These are phyloP conservation scores for Penicillium maclennaniae DNA, from an alignment of 495 filamentous ascomycete genomes.

Conservation along the genomic window DNA sequence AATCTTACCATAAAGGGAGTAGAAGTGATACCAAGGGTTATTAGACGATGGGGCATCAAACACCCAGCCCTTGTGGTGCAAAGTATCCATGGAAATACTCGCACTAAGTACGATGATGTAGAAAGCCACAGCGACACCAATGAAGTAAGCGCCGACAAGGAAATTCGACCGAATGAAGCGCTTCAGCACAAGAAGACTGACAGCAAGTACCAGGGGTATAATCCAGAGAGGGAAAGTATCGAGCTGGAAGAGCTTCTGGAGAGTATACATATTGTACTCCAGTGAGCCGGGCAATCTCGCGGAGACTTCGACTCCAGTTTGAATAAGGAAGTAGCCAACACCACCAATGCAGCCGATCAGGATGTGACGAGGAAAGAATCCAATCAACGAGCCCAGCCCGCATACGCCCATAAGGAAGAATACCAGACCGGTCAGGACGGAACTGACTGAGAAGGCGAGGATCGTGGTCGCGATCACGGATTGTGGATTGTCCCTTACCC, in stretches of 20 bases:
- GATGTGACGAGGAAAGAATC: conserved; percentile 94
- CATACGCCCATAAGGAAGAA: conserved; percentile 88
- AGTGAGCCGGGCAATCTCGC: conserved; percentile 81
- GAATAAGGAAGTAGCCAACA: conserved; percentile 92
- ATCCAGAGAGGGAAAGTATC: conserved; percentile 81
- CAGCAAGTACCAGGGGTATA: conserved; percentile 70
- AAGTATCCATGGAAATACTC: conserved; percentile 53
- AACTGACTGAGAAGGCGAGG: conserved; percentile 83
- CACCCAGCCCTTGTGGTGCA: conserved; percentile 78
- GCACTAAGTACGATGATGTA: conserved; percentile 72
- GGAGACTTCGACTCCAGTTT: conserved; percentile 92
- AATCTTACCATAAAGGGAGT: conserved; percentile 79
- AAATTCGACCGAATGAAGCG: conserved; percentile 71
- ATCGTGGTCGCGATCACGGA: conserved; percentile 91
- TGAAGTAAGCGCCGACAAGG: conserved; percentile 82
- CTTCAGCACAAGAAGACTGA: conserved; percentile 72
- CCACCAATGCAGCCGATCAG: conserved; percentile 97
- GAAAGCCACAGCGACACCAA: conserved; percentile 73
- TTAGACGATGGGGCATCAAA: conserved; percentile 79
- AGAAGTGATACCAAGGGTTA: conserved; percentile 96
- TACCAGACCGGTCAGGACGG: conserved; percentile 81
- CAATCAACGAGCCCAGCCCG: conserved; percentile 83
- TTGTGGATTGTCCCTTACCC: conserved; percentile 73
- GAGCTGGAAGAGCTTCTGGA: conserved; percentile 62
- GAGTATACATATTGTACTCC: conserved; percentile 70